These are phyloP conservation scores for Inga oerstediana DNA, from an alignment of 306 rosid genomes.

Conservation along the genomic window DNA sequence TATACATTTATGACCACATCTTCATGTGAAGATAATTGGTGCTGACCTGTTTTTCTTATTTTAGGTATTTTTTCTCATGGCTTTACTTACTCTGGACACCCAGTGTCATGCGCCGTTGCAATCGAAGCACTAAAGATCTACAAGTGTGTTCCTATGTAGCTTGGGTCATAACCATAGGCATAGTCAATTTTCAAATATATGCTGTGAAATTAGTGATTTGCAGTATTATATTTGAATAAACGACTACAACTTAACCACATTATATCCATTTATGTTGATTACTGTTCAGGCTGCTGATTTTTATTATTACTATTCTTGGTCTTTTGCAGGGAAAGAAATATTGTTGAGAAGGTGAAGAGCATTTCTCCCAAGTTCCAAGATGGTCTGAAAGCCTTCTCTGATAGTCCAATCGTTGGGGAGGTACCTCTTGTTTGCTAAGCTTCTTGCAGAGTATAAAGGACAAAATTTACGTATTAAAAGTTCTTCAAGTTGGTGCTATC, in stretches of 20 bases:
- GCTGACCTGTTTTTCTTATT: slow-evolving; percentile 22
- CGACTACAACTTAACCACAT: neutral
- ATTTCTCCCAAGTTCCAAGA: slow-evolving; percentile 82
- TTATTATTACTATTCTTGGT: slow-evolving; percentile 29
- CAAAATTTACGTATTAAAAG: neutral
- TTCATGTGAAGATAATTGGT: slow-evolving; percentile 15
- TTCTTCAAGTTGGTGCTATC: neutral
- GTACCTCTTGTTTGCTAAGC: slow-evolving; percentile 42
- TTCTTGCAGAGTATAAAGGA: slow-evolving; percentile 15
- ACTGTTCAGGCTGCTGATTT: slow-evolving; percentile 11
- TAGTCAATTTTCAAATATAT: neutral
- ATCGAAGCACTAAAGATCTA: slow-evolving; percentile 89
- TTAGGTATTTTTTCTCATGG: slow-evolving; percentile 80
- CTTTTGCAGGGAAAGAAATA: slow-evolving; percentile 77
- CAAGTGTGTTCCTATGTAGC: slow-evolving; percentile 59
- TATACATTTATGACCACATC: neutral
- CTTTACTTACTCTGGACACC: slow-evolving; percentile 96
- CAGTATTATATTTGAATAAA: neutral
- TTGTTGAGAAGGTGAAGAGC: slow-evolving; percentile 55
- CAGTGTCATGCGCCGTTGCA: slow-evolving; percentile 87
- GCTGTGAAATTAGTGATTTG: neutral
- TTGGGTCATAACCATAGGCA: neutral
- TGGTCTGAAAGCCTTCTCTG: slow-evolving; percentile 73
- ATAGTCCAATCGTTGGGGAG: slow-evolving; percentile 94
- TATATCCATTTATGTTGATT: neutral